Evolutionary conservation across 2,329 filamentous ascomycete species (phyloP).

Genomic region (Cryphonectria parasitica): DNA sequence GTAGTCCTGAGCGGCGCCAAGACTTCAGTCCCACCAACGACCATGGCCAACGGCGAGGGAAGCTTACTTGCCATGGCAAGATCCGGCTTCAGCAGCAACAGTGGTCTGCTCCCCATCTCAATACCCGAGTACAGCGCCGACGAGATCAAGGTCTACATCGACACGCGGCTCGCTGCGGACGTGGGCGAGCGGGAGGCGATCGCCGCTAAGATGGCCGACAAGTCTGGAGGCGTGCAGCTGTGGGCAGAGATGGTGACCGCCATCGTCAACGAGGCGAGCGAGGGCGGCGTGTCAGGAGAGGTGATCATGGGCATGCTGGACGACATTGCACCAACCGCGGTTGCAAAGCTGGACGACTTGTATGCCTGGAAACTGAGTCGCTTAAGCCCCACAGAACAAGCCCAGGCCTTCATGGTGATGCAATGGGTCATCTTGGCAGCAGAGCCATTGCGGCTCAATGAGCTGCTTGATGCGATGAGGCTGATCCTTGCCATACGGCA

Average conservation of each 20-base stretch:
- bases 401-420: constrained; percentile 38
- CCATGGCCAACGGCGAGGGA: background rate
- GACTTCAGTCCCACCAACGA: constrained; percentile 24
- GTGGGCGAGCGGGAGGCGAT: constrained; percentile 39
- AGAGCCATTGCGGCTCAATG: constrained; percentile 39
- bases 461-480: constrained; percentile 38
- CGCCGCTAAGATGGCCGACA: constrained; percentile 35
- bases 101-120: constrained; percentile 33
- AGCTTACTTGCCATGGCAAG: constrained; percentile 27
- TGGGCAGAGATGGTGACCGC: constrained; percentile 43
- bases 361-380: constrained; percentile 43
- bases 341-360: constrained; percentile 35
- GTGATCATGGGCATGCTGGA: constrained; percentile 33
- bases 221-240: constrained; percentile 39
- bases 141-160: constrained; percentile 39
- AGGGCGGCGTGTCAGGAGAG: constrained; percentile 39
- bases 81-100: constrained; percentile 33
- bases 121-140: constrained; percentile 39
- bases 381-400: constrained; percentile 36
- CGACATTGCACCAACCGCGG: constrained; percentile 21
- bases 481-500: constrained; percentile 32
- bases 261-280: constrained; percentile 42
- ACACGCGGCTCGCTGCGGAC: constrained; percentile 38
- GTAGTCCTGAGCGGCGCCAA: background rate
- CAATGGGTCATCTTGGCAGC: constrained; percentile 42